Conservation (phyloP, 306 rosid genomes). For the Cicer chorassanicum region DNA sequence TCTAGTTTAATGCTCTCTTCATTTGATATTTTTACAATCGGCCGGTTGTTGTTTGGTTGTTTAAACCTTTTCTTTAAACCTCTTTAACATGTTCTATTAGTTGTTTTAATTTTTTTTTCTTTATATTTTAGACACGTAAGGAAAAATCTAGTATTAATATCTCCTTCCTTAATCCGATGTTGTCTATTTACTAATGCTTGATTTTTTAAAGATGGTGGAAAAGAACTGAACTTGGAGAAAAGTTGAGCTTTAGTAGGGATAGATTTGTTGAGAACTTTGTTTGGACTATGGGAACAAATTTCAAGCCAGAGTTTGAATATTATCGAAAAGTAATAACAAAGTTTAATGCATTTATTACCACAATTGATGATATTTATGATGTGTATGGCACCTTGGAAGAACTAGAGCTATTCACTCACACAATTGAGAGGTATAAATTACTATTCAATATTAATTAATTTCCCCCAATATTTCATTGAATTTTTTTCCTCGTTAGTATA, state of each 20-base stretch:
- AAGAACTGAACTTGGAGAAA: neutral
- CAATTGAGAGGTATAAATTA: neutral
- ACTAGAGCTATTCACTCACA: conserved; percentile 25
- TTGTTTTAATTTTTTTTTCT: no score
- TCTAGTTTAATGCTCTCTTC: no score
- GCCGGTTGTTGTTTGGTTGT: no score
- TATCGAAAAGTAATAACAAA: neutral
- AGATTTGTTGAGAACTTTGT: conserved; percentile 14
- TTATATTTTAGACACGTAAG: no score
- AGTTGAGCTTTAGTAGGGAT: neutral
- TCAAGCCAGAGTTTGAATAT: neutral
- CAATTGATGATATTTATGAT: conserved; percentile 26
- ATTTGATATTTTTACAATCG: no score
- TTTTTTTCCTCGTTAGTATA: neutral
- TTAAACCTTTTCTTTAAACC: no score
- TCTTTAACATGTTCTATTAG: no score
- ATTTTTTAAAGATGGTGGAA: conserved; percentile 15
- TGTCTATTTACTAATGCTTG: neutral
- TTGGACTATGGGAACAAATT: conserved; percentile 13
- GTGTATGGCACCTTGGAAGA: conserved; percentile 10
- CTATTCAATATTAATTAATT: neutral
- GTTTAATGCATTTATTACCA: neutral
- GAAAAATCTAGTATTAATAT: no score
- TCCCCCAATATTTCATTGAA: neutral
- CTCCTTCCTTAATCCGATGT: no score